Base-by-base conservation (phyloP, 768 basidiomycete species). In the Suillus discolor region DNA sequence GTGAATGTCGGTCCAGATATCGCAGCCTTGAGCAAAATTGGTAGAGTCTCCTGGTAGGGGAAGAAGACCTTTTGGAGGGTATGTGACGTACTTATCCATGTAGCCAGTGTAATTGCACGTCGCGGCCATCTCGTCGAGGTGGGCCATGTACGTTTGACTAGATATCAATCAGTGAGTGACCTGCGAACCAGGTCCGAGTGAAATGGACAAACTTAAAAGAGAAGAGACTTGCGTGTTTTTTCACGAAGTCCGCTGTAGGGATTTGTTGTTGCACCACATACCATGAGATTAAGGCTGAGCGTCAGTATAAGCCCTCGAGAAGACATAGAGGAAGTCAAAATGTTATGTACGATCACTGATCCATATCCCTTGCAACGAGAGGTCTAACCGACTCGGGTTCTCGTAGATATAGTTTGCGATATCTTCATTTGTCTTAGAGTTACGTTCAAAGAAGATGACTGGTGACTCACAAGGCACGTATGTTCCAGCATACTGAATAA, bases 81-180 rank as follows among this genome's bases (percentile, higher is more conserved):
- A 42, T 18, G 18, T 42, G 7, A 20, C 42, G 2, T 42, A 18
- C 42, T 42, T 42, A 18, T 42, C 42, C 18, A 42, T 42, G 18
- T 42, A 93, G 42, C 82, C 82, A 0, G 86, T 73, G 71, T 90
- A 93, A 63, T 86, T 84, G 76, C 91, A 93, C 20, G 8, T 44
- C 8, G 8, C 44, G 2, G 20, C 44, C 44, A 9, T 42, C 6
- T 42, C 3, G 16, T 42, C 18, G 18, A 42, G 42, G 18, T 42
- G 18, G 6, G 4, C 2, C 42, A 42, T 42, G 42, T 18, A 42
- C 2, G 42, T 42, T 6, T 42, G 42, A 42, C 42, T 42, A 16
- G 18, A 44, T 20, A 38, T 18, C 18, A 18, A 42, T 42, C 18
- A 16, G 42, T 42, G 18, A 42, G 18, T 8, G 18, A 42, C 15